Base-by-base conservation (phyloP, 345 rosid genomes). In the Angophora floribunda region DNA sequence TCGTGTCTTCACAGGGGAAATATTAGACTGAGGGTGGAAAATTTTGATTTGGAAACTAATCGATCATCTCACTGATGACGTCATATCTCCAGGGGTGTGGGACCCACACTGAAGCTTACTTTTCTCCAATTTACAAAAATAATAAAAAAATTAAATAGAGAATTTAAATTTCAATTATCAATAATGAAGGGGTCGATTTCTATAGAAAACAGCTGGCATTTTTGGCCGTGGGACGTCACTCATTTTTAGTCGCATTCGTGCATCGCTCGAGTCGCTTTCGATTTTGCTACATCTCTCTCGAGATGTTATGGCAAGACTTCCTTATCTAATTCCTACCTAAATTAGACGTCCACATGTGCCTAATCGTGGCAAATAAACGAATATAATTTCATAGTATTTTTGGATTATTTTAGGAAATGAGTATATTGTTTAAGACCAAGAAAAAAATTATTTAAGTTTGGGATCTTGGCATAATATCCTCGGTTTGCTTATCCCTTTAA, bases 311-410 rank as follows among this genome's bases (percentile, higher is more conserved):
- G 44, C 15, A 7, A 30, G 30, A 67, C 47, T 70, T 17, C 0
- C 47, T 36, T 32, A 36, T 70, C 24, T 0, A 70, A 17, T 70
- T 70, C 44, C 79, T 67, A 36, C 17, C 67, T 59, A 59, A 59
- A 26, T 59, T 15, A 59, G 15, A 26, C 15, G 7, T 12, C 11
- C 67, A 59, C 30, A 59, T 5, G 26, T 61, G 6, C 1, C 15
- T 65, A 65, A 13, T 22, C 41, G 5, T 30, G 75, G 19, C 41
- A 30, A n/a, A 65, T 9, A 30, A 65, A 17, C 1, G 15, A 65
- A n/a, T n/a, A 14, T 0, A 13, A 65, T 13, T 59, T 2, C 36
- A 0, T 7, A 1, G 9, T 32, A 16, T 41, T 67, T 67, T 32
- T 4, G 45, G 79, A 32, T 2, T 67, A 32, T 8, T 2, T 32